These are phyloP conservation scores for Didymella sp. DNA, from an alignment of 2,329 filamentous ascomycete species.

Conservation along the genomic window DNA sequence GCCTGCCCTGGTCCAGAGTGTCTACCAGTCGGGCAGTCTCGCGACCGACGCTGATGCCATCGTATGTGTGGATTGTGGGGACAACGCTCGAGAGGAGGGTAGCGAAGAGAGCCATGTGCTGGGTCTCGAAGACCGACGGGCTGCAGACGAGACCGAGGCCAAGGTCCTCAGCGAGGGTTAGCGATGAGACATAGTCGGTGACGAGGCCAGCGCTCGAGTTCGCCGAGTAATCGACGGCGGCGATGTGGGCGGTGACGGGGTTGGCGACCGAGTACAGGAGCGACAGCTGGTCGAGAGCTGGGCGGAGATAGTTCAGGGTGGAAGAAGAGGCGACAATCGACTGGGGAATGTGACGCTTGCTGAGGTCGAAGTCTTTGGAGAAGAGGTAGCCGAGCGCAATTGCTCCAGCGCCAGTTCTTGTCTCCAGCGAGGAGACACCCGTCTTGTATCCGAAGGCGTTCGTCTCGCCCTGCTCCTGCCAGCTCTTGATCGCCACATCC, in stretches of 20 bases:
- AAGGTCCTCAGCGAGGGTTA: constrained; percentile 86
- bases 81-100: constrained; percentile 79
- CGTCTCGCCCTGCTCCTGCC: constrained; percentile 71
- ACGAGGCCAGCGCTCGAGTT: constrained; percentile 74
- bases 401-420: constrained; percentile 84
- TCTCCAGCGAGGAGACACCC: constrained; percentile 80
- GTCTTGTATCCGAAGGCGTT: constrained; percentile 87
- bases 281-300: constrained; percentile 88
- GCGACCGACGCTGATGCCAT: constrained; percentile 81
- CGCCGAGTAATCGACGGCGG: constrained; percentile 83
- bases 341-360: constrained; percentile 90
- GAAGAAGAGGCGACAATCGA: constrained; percentile 86
- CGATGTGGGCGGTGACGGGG: constrained; percentile 90
- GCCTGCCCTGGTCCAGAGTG: constrained; percentile 73
- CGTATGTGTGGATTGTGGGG: constrained; percentile 87
- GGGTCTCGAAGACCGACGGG: constrained; percentile 85
- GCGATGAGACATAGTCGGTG: constrained; percentile 82
- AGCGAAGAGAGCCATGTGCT: constrained; percentile 93
- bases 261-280: constrained; percentile 90
- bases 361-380: constrained; percentile 92
- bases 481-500: constrained; percentile 80
- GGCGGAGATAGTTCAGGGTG: constrained; percentile 78
- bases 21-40: constrained; percentile 85
- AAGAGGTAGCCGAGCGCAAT: constrained; percentile 97
- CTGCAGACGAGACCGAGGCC: constrained; percentile 86